Evolutionary conservation across 179 eudicot species (phyloP).

Genomic region (Drosera spatulata): DNA sequence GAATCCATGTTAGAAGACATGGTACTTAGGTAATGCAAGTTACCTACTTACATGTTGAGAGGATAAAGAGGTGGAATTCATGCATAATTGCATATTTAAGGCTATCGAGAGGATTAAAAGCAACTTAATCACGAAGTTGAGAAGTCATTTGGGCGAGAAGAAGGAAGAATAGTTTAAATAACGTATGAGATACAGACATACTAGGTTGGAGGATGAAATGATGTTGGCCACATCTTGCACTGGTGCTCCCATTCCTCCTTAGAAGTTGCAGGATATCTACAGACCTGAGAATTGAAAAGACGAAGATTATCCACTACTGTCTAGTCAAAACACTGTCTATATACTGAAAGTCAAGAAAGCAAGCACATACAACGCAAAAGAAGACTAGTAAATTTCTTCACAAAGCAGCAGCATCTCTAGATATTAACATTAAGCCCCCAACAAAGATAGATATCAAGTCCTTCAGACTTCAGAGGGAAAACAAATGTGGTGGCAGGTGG

Average conservation of each 20-base stretch:
- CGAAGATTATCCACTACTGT: background rate
- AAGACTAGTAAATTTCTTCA: background rate
- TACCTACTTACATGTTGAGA: too few relatives aligned
- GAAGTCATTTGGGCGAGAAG: background rate
- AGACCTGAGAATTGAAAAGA: constrained; percentile 38
- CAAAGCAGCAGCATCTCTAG: too few relatives aligned
- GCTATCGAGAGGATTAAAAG: background rate
- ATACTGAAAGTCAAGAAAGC: background rate
- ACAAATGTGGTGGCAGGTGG: background rate
- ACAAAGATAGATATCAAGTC: too few relatives aligned
- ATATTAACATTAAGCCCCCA: too few relatives aligned
- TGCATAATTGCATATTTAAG: too few relatives aligned
- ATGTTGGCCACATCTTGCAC: constrained; percentile 95
- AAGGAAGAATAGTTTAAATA: background rate
- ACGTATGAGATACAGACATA: constrained; percentile 20
- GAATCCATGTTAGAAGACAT: background rate
- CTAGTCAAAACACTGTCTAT: background rate
- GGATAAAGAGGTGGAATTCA: too few relatives aligned
- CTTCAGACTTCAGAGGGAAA: too few relatives aligned
- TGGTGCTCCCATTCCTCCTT: constrained; percentile 98
- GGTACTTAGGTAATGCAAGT: too few relatives aligned
- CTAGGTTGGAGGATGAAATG: constrained; percentile 97
- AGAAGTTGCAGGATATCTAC: constrained; percentile 67
- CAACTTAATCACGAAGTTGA: background rate
- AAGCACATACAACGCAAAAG: background rate